These are phyloP conservation scores for Jacaranda copaia DNA, from an alignment of 257 asterid species.

Conservation along the genomic window DNA sequence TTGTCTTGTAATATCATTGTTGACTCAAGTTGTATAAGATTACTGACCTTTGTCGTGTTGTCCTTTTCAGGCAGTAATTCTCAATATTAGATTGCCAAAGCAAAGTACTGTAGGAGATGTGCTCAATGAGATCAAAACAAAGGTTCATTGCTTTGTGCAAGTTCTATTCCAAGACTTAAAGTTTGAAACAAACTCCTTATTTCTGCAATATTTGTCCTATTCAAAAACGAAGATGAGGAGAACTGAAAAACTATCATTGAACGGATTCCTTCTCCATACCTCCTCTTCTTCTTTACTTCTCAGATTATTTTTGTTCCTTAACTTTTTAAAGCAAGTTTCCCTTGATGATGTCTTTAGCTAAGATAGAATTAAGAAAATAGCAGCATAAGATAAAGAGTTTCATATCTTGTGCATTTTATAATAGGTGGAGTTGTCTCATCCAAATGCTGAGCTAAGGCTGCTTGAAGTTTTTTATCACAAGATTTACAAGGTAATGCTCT, in stretches of 20 bases:
- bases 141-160: slow-evolving; percentile 57
- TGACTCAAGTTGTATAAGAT: not conserved
- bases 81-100: slow-evolving; percentile 89
- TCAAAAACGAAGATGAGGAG: not conserved
- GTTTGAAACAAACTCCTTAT: slow-evolving; percentile 13
- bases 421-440: slow-evolving; percentile 73
- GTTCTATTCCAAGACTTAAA: slow-evolving; percentile 26
- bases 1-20: slow-evolving; percentile 8
- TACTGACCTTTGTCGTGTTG: slow-evolving; percentile 8
- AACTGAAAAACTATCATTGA: slow-evolving; percentile 19
- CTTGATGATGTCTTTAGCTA: not conserved
- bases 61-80: slow-evolving; percentile 73
- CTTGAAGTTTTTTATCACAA: slow-evolving; percentile 75
- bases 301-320: not conserved
- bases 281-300: not conserved
- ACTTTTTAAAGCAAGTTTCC: not conserved
- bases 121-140: slow-evolving; percentile 89
- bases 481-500: slow-evolving; percentile 64
- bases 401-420: slow-evolving; percentile 33
- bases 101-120: slow-evolving; percentile 98
- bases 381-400: slow-evolving; percentile 28
- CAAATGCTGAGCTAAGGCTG: slow-evolving; percentile 72
- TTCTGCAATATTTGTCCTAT: slow-evolving; percentile 7
- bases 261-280: not conserved
- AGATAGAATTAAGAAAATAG: slow-evolving; percentile 4